phyloP scores from a whole-genome alignment of 2,329 filamentous ascomycete species.

The Penicillium sumatraense region DNA sequence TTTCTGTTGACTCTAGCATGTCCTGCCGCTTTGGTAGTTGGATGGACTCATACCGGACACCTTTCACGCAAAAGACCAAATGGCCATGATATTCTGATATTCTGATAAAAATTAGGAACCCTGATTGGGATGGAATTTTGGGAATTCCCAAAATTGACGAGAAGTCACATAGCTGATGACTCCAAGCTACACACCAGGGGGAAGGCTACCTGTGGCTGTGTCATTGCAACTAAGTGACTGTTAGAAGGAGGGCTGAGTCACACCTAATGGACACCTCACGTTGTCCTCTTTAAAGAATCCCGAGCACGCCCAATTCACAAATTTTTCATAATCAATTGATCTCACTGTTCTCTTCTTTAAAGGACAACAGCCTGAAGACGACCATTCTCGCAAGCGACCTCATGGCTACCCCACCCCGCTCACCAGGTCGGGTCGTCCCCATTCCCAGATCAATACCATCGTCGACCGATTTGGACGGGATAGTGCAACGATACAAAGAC shows the following conservation, averaged over 20 bases:
- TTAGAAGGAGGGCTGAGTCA: not conserved
- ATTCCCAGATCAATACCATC: conserved; percentile 10
- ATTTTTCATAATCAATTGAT: not conserved
- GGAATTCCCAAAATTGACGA: no score
- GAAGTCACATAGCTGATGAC: not conserved
- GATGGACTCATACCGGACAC: not conserved
- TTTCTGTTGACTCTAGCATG: no score
- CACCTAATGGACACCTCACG: not conserved
- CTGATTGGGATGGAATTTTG: no score
- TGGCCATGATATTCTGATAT: not conserved
- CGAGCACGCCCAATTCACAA: not conserved
- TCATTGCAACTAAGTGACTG: not conserved
- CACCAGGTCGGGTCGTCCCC: conserved; percentile 9
- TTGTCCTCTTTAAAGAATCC: not conserved
- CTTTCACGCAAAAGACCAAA: not conserved
- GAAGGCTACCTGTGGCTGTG: not conserved
- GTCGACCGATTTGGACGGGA: not conserved
- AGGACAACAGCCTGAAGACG: not conserved
- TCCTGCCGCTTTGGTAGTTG: not conserved
- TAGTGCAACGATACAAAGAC: conserved; percentile 24
- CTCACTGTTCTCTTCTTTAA: not conserved
- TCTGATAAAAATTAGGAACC: no score
- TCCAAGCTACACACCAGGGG: not conserved
- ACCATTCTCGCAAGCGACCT: not conserved
- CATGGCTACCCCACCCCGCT: conserved; percentile 11